Evolutionary conservation across 2,329 filamentous ascomycete genomes (phyloP).

Genomic region (Colletotrichum sp.): DNA sequence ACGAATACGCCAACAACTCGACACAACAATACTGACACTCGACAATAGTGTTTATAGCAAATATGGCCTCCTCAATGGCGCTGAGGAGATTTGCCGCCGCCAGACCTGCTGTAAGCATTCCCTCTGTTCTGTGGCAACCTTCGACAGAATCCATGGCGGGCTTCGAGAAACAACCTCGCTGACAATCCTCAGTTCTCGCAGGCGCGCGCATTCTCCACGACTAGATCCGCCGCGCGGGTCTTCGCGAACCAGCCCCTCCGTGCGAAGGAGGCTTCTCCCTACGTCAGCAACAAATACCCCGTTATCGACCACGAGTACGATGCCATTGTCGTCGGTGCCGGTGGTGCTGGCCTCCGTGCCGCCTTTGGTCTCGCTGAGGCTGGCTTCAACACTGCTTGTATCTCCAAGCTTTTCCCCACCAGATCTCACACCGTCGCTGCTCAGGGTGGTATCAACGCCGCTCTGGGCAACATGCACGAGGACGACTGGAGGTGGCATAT

Average conservation of each 20-base stretch:
- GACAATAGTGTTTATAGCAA: conserved; percentile 24
- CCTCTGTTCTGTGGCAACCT: neutral
- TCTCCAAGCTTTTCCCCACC: conserved; percentile 86
- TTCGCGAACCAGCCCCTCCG: conserved; percentile 85
- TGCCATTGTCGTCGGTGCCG: conserved; percentile 90
- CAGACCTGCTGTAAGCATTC: conserved; percentile 58
- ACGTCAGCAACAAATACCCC: conserved; percentile 88
- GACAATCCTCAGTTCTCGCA: conserved; percentile 63
- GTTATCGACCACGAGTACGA: conserved; percentile 99
- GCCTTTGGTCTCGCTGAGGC: conserved; percentile 88
- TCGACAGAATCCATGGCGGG: conserved; percentile 25
- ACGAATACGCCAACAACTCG: neutral
- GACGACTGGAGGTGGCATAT: conserved; percentile 99
- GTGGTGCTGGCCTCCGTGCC: conserved; percentile 80
- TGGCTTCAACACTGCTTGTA: conserved; percentile 89
- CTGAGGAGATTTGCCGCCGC: conserved; percentile 65
- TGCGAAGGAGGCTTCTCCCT: conserved; percentile 90
- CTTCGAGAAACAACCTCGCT: conserved; percentile 1
- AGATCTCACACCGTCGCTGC: conserved; percentile 84
- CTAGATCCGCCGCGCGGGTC: conserved; percentile 81
- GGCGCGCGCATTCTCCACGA: conserved; percentile 84
- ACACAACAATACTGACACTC: neutral
- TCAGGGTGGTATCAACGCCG: conserved; percentile 86
- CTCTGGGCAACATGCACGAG: conserved; percentile 94
- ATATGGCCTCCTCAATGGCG: conserved; percentile 69